Evolutionary conservation across 345 rosid genomes (phyloP).

Genomic region (Balakata baccata): DNA sequence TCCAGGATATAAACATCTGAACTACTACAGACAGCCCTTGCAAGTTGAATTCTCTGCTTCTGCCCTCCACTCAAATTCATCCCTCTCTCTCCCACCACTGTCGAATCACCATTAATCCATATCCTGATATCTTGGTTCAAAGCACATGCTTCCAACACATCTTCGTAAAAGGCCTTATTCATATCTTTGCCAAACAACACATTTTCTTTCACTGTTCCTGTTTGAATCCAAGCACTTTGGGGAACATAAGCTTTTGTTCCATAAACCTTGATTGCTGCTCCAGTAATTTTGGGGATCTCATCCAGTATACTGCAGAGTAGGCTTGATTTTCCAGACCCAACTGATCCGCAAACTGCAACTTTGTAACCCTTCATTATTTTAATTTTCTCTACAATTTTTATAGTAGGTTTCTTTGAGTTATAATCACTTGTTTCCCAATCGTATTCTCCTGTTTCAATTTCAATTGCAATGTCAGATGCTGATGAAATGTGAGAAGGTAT

Average conservation of each 20-base stretch:
- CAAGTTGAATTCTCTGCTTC: constrained; percentile 75
- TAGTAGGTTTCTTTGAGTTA: constrained; percentile 25
- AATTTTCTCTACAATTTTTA: constrained; percentile 36
- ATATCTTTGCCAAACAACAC: constrained; percentile 50
- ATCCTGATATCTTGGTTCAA: constrained; percentile 53
- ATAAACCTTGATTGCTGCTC: constrained; percentile 43
- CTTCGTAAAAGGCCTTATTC: constrained; percentile 33
- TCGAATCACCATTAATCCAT: constrained; percentile 55
- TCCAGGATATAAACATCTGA: constrained; percentile 72
- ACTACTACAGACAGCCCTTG: constrained; percentile 64
- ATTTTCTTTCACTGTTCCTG: constrained; percentile 65
- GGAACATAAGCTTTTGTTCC: constrained; percentile 70
- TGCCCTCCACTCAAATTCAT: constrained; percentile 86
- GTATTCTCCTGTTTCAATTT: constrained; percentile 46
- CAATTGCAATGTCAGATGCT: constrained; percentile 26
- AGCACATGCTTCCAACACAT: constrained; percentile 55
- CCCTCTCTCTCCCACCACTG: constrained; percentile 78
- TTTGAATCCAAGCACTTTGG: constrained; percentile 82
- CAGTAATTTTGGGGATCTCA: constrained; percentile 66
- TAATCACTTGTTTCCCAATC: constrained; percentile 39
- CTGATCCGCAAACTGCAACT: constrained; percentile 71
- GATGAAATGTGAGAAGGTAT: constrained; percentile 13
- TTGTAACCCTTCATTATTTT: constrained; percentile 43
- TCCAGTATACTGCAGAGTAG: constrained; percentile 62
- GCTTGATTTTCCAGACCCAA: constrained; percentile 76